Percentiles rank a stretch among this genome's conserved stretches.
Evolutionary conservation across 345 rosid species (phyloP).

Genomic region (Dipteronia dyeriana): DNA sequence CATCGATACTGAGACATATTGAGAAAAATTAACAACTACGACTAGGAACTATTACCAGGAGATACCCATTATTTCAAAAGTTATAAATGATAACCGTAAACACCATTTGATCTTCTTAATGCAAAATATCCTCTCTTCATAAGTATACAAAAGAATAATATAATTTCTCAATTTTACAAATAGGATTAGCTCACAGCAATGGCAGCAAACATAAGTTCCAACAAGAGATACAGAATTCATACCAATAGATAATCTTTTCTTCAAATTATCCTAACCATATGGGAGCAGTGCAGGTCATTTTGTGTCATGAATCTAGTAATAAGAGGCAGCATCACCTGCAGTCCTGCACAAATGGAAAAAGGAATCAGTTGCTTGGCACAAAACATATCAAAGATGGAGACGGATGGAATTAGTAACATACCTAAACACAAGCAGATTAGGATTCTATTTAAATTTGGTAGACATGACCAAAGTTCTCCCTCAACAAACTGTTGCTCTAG

Average conservation of each 20-base stretch:
- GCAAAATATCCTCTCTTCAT: slow-evolving; percentile 2
- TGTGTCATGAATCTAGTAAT: not conserved
- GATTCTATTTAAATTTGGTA: not conserved
- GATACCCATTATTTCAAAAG: not conserved
- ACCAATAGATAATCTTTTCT: not conserved
- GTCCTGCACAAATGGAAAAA: not conserved
- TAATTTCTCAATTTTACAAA: not conserved
- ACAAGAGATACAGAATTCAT: not conserved
- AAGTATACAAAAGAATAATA: not conserved
- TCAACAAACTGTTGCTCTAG: not conserved
- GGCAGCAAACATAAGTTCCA: slow-evolving; percentile 2
- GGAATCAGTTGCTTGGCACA: not conserved
- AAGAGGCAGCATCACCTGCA: not conserved
- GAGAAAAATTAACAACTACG: not conserved
- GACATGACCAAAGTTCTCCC: not conserved
- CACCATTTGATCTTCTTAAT: not conserved
- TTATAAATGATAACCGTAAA: not conserved
- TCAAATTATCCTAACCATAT: not conserved
- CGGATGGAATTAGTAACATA: not conserved
- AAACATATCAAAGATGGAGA: not conserved
- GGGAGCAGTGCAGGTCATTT: not conserved
- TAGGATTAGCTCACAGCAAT: not conserved
- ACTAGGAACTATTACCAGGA: not conserved
- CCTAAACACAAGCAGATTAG: not conserved
- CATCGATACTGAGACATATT: not conserved